Evolutionary conservation across 2,329 filamentous ascomycete species (phyloP).

Genomic region (Neofusicoccum cordaticola): DNA sequence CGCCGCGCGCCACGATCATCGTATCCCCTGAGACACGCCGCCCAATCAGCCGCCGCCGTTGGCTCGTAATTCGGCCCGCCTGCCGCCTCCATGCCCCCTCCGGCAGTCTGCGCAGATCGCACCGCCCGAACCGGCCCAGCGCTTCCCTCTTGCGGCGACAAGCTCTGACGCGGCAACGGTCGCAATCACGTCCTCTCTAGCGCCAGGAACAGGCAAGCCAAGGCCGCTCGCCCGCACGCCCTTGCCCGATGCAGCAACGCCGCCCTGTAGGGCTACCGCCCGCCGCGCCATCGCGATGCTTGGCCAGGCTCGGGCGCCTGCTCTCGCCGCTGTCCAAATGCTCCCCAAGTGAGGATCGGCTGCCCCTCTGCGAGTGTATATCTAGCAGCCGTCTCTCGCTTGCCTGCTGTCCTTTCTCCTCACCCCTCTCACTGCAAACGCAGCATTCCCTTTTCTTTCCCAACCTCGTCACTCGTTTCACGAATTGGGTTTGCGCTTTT

Average conservation of each 20-base stretch:
- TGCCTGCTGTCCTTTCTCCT: slow-evolving; percentile 2
- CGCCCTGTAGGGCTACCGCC: not conserved
- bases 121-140: not conserved
- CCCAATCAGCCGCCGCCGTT: not conserved
- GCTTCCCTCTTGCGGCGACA: not conserved
- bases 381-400: not conserved
- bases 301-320: not conserved
- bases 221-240: not conserved
- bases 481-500: slow-evolving; percentile 7
- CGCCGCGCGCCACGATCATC: not conserved
- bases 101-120: not conserved
- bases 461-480: slow-evolving; percentile 17
- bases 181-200: not conserved
- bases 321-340: not conserved
- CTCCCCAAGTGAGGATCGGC: not conserved
- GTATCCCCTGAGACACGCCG: not conserved
- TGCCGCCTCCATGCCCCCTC: not conserved
- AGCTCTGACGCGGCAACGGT: not conserved
- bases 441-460: slow-evolving; percentile 6
- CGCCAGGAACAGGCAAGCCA: not conserved
- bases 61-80: not conserved
- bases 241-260: not conserved
- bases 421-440: slow-evolving; percentile 8
- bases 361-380: not conserved
- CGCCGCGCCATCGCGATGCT: not conserved